Evolutionary conservation across 257 asterid genomes (phyloP), one percentile per base, ranked within the genome.

Genomic region (Ophiorrhiza pumila): DNA sequence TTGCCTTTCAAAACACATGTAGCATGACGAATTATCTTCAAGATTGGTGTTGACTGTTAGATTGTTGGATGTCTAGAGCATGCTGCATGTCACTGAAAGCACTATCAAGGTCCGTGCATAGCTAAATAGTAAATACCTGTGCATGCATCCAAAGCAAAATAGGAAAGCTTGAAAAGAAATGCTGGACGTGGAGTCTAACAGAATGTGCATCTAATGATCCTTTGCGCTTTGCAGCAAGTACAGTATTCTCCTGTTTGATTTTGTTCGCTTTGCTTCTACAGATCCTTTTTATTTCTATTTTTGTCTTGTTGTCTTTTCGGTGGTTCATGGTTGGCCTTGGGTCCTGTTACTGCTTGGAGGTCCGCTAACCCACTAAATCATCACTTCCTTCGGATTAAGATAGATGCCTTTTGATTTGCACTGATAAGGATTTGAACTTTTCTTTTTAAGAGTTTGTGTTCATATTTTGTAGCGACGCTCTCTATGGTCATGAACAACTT

Each of bases 1-100:
- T 41, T 59, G 10, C 56, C 73, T 46, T 42, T 56, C n/a, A n/a
- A 27, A 15, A 15, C 69, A 23, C 68, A 45, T 67, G 68, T 43
- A 66, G 8, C 53, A 22, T 27, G 20, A 39, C 6, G n/a, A 39
- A 34, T 25, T 70, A 29, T 14, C 60, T 20, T 10, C 43, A 42
- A 7, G 25, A 10, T 42, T 60, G 41, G 41, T 57, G 52, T 31
- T 53, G 35, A 32, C 55, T n/a, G 41, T 42, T 31, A 14, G 52
- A 31, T 35, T 41, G 41, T 71, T 56, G 15, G 42, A n/a, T n/a
- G n/a, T n/a, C n/a, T n/a, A n/a, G n/a, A n/a, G n/a, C n/a, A n/a
- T n/a, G n/a, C n/a, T n/a, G n/a, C n/a, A n/a, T n/a, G n/a, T n/a
- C n/a, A n/a, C n/a, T n/a, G n/a, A n/a, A n/a, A n/a, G n/a, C n/a